Evolutionary conservation across 352 stramenopile genomes (phyloP).

Genomic region (Achlya hypogyna): DNA sequence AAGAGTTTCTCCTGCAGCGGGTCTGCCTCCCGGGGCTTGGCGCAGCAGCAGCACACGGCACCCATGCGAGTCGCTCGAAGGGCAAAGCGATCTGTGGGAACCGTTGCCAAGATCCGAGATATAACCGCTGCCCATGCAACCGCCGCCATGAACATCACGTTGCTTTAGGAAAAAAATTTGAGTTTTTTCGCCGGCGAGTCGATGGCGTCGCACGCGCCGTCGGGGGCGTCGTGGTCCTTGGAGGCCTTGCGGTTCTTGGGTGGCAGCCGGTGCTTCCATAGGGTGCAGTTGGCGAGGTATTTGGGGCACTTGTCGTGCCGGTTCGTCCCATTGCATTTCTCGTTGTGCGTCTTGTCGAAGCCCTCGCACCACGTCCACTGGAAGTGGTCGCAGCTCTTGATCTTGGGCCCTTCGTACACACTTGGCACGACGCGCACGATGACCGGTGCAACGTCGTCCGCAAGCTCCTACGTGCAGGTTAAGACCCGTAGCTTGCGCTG

Average conservation of each 20-base stretch:
- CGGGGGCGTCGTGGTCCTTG: conserved; percentile 32
- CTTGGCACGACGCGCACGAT: conserved; percentile 67
- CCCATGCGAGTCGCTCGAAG: conserved; percentile 27
- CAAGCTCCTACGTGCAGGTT: conserved; percentile 29
- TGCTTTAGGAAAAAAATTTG: conserved; percentile 71
- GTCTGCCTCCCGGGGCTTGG: conserved; percentile 27
- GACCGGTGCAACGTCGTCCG: conserved; percentile 69
- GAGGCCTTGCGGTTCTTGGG: conserved; percentile 69
- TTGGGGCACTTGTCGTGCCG: conserved; percentile 81
- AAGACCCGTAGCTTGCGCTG: neutral
- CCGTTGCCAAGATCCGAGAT: no score
- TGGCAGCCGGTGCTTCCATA: conserved; percentile 80
- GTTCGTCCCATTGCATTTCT: conserved; percentile 78
- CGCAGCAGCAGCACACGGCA: conserved; percentile 35
- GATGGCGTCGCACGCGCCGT: conserved; percentile 47
- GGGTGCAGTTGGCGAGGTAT: conserved; percentile 76
- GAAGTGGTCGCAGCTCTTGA: conserved; percentile 79
- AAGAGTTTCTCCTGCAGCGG: conserved; percentile 50
- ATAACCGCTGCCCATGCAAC: no score
- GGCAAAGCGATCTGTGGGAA: conserved; percentile 17
- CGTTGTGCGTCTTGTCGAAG: conserved; percentile 73
- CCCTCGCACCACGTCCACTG: conserved; percentile 83
- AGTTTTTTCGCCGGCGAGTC: conserved; percentile 80
- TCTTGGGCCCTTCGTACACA: conserved; percentile 60
- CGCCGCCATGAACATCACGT: no score